Evolutionary conservation across 1,284 basidiomycete genomes (phyloP).

Genomic region (Uromyces viciae-fabae): DNA sequence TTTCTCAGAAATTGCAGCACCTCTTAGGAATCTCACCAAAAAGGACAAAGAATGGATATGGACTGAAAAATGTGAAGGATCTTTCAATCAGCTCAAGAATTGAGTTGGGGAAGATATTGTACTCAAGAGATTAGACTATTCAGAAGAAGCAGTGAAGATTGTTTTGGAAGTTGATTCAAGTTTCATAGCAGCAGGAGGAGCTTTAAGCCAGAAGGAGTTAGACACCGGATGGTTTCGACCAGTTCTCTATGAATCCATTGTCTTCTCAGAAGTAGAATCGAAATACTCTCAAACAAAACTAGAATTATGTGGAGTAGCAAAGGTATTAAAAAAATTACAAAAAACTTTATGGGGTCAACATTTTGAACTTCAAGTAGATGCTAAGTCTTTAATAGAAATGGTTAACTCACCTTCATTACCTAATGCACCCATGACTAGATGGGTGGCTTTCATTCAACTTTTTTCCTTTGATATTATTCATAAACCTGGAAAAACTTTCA

Average conservation of each 20-base stretch:
- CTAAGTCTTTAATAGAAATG: not conserved
- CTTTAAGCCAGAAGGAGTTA: not conserved
- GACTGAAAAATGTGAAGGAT: slow-evolving; percentile 5
- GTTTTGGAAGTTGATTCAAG: slow-evolving; percentile 14
- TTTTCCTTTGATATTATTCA: slow-evolving; percentile 16
- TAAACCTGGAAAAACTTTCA: not conserved
- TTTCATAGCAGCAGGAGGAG: not conserved
- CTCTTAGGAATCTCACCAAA: too few relatives aligned
- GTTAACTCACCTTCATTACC: not conserved
- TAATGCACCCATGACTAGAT: slow-evolving; percentile 9
- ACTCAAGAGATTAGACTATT: not conserved
- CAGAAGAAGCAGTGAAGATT: not conserved
- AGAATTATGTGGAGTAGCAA: too few relatives aligned
- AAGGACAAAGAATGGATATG: slow-evolving; percentile 1
- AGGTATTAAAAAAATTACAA: too few relatives aligned
- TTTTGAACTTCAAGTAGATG: slow-evolving; percentile 5
- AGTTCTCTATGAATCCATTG: not conserved
- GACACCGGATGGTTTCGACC: slow-evolving; percentile 1
- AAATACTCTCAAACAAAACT: slow-evolving; percentile 22
- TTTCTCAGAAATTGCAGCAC: too few relatives aligned
- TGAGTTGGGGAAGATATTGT: slow-evolving; percentile 18
- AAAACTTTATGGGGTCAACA: too few relatives aligned
- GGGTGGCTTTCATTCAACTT: slow-evolving; percentile 13
- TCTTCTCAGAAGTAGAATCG: not conserved
- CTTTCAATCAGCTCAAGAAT: not conserved